phyloP scores from a whole-genome alignment of 495 filamentous ascomycete species.

The Penicillium ochrochloron region DNA sequence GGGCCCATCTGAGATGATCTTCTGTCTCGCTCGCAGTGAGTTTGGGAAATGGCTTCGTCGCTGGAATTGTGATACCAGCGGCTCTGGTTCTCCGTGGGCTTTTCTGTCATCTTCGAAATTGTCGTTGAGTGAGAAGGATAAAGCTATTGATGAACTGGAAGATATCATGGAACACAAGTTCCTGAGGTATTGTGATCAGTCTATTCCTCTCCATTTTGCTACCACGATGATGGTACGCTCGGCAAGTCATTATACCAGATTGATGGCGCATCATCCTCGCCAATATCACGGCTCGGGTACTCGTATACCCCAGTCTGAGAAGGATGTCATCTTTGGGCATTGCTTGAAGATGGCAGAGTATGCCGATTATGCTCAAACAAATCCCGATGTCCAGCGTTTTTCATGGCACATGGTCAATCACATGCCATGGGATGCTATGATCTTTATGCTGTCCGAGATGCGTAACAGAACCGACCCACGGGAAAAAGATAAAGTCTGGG shows the following conservation, averaged over 20 bases:
- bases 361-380: slow-evolving; percentile 34
- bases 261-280: slow-evolving; percentile 50
- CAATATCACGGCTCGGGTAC: slow-evolving; percentile 35
- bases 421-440: slow-evolving; percentile 49
- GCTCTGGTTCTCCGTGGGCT: slow-evolving; percentile 40
- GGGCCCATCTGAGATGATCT: slow-evolving; percentile 71
- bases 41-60: slow-evolving; percentile 46
- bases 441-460: slow-evolving; percentile 47
- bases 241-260: slow-evolving; percentile 37
- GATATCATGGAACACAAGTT: slow-evolving; percentile 48
- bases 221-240: slow-evolving; percentile 50
- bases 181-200: slow-evolving; percentile 60
- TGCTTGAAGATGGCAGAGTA: slow-evolving; percentile 45
- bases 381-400: slow-evolving; percentile 34
- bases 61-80: slow-evolving; percentile 28
- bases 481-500: slow-evolving; percentile 41
- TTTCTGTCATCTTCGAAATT: slow-evolving; percentile 37
- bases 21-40: slow-evolving; percentile 59
- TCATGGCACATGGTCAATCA: slow-evolving; percentile 43
- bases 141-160: slow-evolving; percentile 43
- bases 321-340: slow-evolving; percentile 43
- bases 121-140: slow-evolving; percentile 53
- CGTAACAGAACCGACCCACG: slow-evolving; percentile 33
- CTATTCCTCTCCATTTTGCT: slow-evolving; percentile 64
- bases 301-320: slow-evolving; percentile 39